Base-by-base conservation (phyloP, 441 rosid species). In the Raphanus hybrid region DNA sequence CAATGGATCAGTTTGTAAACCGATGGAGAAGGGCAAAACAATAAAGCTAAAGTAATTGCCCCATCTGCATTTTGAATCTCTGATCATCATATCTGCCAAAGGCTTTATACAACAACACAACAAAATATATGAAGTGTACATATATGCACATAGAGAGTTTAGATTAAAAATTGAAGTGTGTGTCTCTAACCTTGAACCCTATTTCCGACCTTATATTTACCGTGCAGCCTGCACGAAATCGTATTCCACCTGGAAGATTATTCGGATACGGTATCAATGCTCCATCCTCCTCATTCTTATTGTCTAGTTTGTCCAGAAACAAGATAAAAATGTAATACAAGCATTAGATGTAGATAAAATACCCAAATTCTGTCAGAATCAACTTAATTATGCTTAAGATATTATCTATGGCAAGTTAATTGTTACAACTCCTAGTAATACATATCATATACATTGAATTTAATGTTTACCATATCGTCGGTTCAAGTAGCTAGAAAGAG, bases 11-110 rank as follows among this genome's bases (percentile, higher is more conserved):
- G 83, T 73, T 76, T 81, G 83, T 23, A 82, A 69, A 12, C 79
- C 74, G 32, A 88, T 81, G 37, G 62, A 77, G 70, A 91, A 81
- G 35, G 96, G 98, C 12, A 92, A 52, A 59, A 87, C 61, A 7
- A 89, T 69, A 54, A 84, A 88, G 37, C 92, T 93, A 10, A 92
- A 85, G 76, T 81, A 32, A 59, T 91, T 92, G 0, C 96, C 96
- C 96, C 96, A 91, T 35, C 82, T 77, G 26, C 57, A 83, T 32
- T 80, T 87, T 10, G 87, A 79, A 41, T 80, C 75, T 55, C 83
- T 81, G 0, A 20, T 79, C 93, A 92, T 89, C 87, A 87, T 83
- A 52, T 87, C 90, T 43, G 88, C 88, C 81, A 87, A 79, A 34
- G 77, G 86, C 96, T 86, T 83, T 4, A 62, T 45, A 29, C 52